Evolutionary conservation across 2,329 filamentous ascomycete genomes (phyloP).

Genomic region (Cercospora citrullina): DNA sequence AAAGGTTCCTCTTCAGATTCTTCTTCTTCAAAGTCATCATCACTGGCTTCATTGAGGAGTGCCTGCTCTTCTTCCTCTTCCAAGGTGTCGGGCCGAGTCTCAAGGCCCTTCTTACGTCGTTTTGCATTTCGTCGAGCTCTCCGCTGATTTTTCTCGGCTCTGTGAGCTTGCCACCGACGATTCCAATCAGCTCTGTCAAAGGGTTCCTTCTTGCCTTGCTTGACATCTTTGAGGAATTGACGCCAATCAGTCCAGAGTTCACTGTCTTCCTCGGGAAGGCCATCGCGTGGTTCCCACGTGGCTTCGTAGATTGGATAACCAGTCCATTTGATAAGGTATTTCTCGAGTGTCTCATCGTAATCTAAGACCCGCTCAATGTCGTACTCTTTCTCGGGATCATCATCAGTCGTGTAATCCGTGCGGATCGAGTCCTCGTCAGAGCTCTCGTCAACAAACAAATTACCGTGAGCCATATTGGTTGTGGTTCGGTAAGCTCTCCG

Average conservation of each 20-base stretch:
- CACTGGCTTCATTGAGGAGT: slow-evolving; percentile 18
- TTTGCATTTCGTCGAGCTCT: slow-evolving; percentile 31
- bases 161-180: slow-evolving; percentile 15
- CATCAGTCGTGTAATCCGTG: slow-evolving; percentile 32
- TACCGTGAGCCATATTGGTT: background rate
- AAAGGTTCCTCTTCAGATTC: slow-evolving; percentile 18
- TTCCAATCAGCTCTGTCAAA: slow-evolving; percentile 32
- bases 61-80: slow-evolving; percentile 17
- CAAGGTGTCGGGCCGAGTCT: slow-evolving; percentile 7
- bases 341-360: slow-evolving; percentile 22
- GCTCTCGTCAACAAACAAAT: slow-evolving; percentile 19
- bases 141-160: slow-evolving; percentile 17
- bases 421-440: slow-evolving; percentile 34
- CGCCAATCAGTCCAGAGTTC: slow-evolving; percentile 30
- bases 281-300: slow-evolving; percentile 36
- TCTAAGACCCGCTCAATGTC: slow-evolving; percentile 36
- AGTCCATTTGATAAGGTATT: slow-evolving; percentile 39
- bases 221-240: slow-evolving; percentile 22
- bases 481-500: background rate
- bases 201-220: slow-evolving; percentile 20
- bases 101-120: slow-evolving; percentile 26
- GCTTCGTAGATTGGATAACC: slow-evolving; percentile 32
- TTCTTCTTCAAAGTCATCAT: slow-evolving; percentile 10
- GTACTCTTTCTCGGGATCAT: slow-evolving; percentile 30
- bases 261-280: slow-evolving; percentile 17